A percentile compares a stretch with the other conserved stretches of the same genome.
phyloP scores from a whole-genome alignment of 2,329 filamentous ascomycete species.

The Chaetomium globosum region DNA sequence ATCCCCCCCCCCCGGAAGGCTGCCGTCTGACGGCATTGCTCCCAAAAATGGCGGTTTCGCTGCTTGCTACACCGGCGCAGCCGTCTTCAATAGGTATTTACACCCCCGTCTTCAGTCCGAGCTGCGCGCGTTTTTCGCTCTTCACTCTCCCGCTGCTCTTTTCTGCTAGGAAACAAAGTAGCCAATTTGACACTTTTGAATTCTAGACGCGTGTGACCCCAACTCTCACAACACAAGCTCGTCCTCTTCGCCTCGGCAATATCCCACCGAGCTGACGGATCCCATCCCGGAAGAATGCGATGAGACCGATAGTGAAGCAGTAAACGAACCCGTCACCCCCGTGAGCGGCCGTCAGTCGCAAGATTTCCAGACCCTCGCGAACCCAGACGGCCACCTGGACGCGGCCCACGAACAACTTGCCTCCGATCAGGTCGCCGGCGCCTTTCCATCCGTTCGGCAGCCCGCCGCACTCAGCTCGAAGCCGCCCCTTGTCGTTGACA shows the following conservation, averaged over 20 bases:
- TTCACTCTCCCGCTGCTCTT: slow-evolving; percentile 11
- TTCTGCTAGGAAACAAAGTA: slow-evolving; percentile 22
- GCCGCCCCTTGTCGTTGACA: slow-evolving; percentile 34
- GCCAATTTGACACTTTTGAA: slow-evolving; percentile 26
- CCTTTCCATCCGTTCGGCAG: slow-evolving; percentile 29
- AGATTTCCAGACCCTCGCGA: slow-evolving; percentile 51
- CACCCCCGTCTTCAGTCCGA: slow-evolving; percentile 32
- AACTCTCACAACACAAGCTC: slow-evolving; percentile 37
- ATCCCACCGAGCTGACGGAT: slow-evolving; percentile 53
- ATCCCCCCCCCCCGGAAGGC: background rate
- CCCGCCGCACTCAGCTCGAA: slow-evolving; percentile 31
- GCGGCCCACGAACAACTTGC: slow-evolving; percentile 38
- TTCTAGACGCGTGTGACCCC: slow-evolving; percentile 26
- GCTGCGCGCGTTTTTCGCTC: slow-evolving; percentile 26
- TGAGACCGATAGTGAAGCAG: slow-evolving; percentile 62
- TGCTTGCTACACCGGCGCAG: slow-evolving; percentile 40
- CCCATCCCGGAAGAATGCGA: slow-evolving; percentile 61
- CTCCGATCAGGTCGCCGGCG: slow-evolving; percentile 31
- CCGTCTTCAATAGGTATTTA: slow-evolving; percentile 41
- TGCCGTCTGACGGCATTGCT: slow-evolving; percentile 18
- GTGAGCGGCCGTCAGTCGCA: slow-evolving; percentile 60
- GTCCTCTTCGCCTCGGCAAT: slow-evolving; percentile 52
- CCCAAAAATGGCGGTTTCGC: slow-evolving; percentile 39
- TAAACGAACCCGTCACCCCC: slow-evolving; percentile 64
- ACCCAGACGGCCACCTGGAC: slow-evolving; percentile 37